A percentile compares a stretch with the other conserved stretches of the same genome.
Conservation (phyloP, 2,329 filamentous ascomycete species). For the Chlorencoelia australis region DNA sequence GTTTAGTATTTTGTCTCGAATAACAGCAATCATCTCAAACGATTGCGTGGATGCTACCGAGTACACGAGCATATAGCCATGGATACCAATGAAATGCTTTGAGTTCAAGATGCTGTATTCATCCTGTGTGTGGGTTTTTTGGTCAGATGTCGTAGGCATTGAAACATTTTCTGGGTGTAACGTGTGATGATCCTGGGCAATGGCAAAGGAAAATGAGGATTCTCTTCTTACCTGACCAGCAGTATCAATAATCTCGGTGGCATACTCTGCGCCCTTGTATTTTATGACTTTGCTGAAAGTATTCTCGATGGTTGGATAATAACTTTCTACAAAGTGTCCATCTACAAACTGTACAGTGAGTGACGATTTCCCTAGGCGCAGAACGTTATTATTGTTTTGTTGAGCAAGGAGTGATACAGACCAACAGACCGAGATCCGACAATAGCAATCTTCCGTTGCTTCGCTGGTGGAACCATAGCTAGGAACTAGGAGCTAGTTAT, state of each 20-base stretch:
- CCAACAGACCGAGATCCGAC: conserved; percentile 89
- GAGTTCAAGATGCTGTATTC: conserved; percentile 98
- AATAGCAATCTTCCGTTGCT: conserved; percentile 92
- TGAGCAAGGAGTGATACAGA: conserved; percentile 34
- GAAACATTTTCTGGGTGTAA: not conserved
- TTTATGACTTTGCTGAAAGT: conserved; percentile 95
- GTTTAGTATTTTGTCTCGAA: conserved; percentile 94
- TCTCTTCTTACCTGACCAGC: conserved; percentile 68
- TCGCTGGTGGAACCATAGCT: conserved; percentile 35
- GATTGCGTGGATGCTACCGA: conserved; percentile 90
- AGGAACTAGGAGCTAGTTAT: too few species aligned
- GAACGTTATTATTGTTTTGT: conserved; percentile 2
- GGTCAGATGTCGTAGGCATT: conserved; percentile 10
- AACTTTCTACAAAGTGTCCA: conserved; percentile 95
- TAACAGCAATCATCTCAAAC: conserved; percentile 95
- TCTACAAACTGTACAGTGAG: conserved; percentile 96
- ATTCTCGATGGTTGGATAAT: conserved; percentile 98
- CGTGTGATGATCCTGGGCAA: conserved; percentile 13
- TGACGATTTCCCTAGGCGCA: conserved; percentile 75
- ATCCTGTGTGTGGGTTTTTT: conserved; percentile 65
- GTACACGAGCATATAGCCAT: conserved; percentile 97
- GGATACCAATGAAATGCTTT: conserved; percentile 98
- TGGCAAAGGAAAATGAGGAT: too few species aligned
- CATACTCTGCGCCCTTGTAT: conserved; percentile 84
- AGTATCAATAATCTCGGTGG: conserved; percentile 96